Percentiles rank a stretch among this genome's conserved stretches.
These are phyloP conservation scores for Dittrichia graveolens DNA, from an alignment of 129 eudicot genomes.

Conservation along the genomic window DNA sequence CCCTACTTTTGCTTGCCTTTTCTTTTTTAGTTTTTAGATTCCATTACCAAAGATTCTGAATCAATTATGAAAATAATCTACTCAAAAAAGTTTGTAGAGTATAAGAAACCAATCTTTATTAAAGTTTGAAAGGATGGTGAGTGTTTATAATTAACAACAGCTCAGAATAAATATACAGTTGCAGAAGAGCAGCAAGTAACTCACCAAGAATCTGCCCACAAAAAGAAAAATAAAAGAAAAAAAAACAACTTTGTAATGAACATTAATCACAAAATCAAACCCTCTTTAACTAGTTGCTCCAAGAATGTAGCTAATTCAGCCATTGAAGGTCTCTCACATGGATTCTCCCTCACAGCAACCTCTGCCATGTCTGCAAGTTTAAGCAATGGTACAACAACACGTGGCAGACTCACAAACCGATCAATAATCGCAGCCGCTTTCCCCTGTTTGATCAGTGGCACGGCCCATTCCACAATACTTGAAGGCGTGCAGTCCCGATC, in stretches of 20 bases:
- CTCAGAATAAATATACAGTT: conserved; percentile 46
- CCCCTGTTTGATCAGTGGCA: conserved; percentile 78
- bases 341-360: conserved; percentile 71
- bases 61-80: not conserved
- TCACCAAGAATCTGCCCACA: conserved; percentile 36
- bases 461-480: conserved; percentile 82
- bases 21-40: not conserved
- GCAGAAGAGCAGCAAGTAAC: conserved; percentile 43
- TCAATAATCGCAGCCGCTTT: conserved; percentile 83
- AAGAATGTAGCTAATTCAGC: conserved; percentile 52
- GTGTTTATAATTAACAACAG: conserved; percentile 41
- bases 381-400: conserved; percentile 85
- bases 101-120: conserved; percentile 30
- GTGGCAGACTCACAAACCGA: conserved; percentile 68
- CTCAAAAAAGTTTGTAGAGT: not conserved
- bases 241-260: conserved; percentile 13
- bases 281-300: conserved; percentile 82
- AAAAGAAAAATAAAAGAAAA: conserved; percentile 12
- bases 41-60: too few species aligned
- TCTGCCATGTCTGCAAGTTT: conserved; percentile 89
- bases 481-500: conserved; percentile 75
- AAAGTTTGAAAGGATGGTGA: conserved; percentile 33
- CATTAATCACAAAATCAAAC: conserved; percentile 54
- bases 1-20: not conserved
- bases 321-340: conserved; percentile 69